These are phyloP conservation scores for Pichia sp. DNA, from an alignment of 1,139 yeast genomes.

Conservation along the genomic window DNA sequence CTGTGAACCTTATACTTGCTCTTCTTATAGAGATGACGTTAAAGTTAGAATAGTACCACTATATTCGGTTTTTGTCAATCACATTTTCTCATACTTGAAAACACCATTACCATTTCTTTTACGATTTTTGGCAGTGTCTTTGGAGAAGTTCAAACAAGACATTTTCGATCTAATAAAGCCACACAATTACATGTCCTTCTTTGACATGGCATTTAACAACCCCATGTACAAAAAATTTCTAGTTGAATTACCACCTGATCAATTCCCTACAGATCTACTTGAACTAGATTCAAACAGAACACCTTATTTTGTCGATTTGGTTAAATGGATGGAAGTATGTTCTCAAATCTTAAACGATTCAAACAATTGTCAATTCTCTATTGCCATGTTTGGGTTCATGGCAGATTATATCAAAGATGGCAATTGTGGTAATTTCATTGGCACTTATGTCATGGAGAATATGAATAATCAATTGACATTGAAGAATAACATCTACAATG, in stretches of 20 bases:
- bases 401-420: conserved; percentile 24
- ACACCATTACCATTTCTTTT: conserved; percentile 51
- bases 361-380: conserved; percentile 36
- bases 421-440: conserved; percentile 24
- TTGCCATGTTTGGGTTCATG: conserved; percentile 34
- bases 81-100: conserved; percentile 41
- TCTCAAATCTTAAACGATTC: conserved; percentile 32
- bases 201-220: conserved; percentile 46
- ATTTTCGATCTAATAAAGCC: conserved; percentile 52
- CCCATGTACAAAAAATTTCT: conserved; percentile 31
- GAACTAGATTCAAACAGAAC: conserved; percentile 12
- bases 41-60: conserved; percentile 37
- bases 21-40: conserved; percentile 12
- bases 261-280: conserved; percentile 1
- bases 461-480: conserved; percentile 25
- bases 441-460: conserved; percentile 25
- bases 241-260: conserved; percentile 11
- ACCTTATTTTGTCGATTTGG: conserved; percentile 28
- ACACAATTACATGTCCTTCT: conserved; percentile 41
- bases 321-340: conserved; percentile 38
- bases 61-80: conserved; percentile 40
- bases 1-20: conserved; percentile 16
- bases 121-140: conserved; percentile 37
- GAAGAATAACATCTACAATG: conserved; percentile 21
- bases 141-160: conserved; percentile 32